Percentiles rank a stretch among this genome's conserved stretches.
Conservation (phyloP, 257 asterid genomes). For the Fraxinus quadrangulata region DNA sequence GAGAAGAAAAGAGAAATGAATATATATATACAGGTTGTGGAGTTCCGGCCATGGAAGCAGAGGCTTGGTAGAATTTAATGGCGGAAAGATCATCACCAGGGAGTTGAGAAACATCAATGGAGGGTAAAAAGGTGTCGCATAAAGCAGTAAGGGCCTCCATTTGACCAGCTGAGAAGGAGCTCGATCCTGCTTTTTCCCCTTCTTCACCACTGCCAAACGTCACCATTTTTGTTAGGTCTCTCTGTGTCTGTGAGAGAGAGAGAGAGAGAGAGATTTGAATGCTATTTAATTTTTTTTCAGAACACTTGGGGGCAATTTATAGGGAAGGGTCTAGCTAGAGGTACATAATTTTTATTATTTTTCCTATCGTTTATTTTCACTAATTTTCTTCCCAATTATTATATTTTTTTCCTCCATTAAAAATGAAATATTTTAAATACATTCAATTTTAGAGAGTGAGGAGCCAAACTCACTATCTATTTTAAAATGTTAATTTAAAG, state of each 20-base stretch:
- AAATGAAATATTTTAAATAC: no score
- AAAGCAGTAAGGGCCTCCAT: constrained; percentile 61
- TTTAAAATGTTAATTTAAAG: no score
- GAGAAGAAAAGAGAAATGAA: neutral
- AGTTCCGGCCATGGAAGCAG: constrained; percentile 66
- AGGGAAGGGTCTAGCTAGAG: no score
- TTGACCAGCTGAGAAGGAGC: constrained; percentile 37
- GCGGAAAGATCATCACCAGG: constrained; percentile 14
- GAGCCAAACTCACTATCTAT: no score
- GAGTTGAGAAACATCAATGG: constrained; percentile 28
- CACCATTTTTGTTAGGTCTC: neutral
- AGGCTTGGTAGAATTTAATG: constrained; percentile 41
- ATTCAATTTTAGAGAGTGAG: no score
- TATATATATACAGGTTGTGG: constrained; percentile 47
- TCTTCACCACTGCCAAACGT: neutral
- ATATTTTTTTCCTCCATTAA: no score
- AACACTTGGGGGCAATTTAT: no score
- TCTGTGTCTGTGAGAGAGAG: neutral
- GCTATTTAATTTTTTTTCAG: no score
- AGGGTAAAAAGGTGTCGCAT: constrained; percentile 64
- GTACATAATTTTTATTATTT: no score
- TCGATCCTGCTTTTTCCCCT: neutral
- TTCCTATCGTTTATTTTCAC: no score
- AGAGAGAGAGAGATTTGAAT: neutral
- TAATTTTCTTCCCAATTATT: no score